Evolutionary conservation across 495 filamentous ascomycete species (phyloP), one percentile per base, ranked within the genome.

Genomic region (Aspergillus panamensis): DNA sequence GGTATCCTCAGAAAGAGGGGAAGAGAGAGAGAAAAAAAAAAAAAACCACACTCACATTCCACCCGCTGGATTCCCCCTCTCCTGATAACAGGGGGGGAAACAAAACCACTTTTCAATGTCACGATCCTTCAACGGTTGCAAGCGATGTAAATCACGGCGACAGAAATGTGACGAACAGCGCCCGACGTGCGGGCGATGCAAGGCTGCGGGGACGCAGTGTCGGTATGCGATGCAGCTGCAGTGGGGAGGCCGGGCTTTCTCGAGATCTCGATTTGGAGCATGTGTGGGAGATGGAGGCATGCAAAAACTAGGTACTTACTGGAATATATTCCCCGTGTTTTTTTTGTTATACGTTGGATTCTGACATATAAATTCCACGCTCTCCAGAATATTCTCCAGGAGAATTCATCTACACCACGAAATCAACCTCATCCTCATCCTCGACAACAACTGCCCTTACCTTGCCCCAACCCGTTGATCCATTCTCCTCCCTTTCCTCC

Each of bases 371-470:
- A 21, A 45, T 45, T 45, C 16, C 7, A 19, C 17, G 1, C 25
- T 25, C 25, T 17, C 42, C 48, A 78, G 76, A 78, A 63, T 78
- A 78, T 58, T 78, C 76, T 3, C 76, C 76, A 8, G 76, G 76
- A 10, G 73, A 79, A 61, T 77, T 77, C 42, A 75, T 77, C 57
- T 77, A 77, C 61, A 77, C 74, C 43, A 73, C 74, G 32, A 70
- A 72, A 29, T 61, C 73, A 33, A 33, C 52, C 8, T 44, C 62
- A 14, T 29, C 54, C n/a, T 37, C 62, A 9, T 53, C 64, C 16
- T 62, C 69, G 5, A 25, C 25, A 5, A 2, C 25, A 58, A 58
- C 70, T 53, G 53, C 69, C 44, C 61, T 71, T 45, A 58, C 69
- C 17, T 54, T 77, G 14, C 61, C 64, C 16, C 66, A 67, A 57